Evolutionary conservation across 2,329 filamentous ascomycete genomes (phyloP).

Genomic region (Penicillium digitatum): DNA sequence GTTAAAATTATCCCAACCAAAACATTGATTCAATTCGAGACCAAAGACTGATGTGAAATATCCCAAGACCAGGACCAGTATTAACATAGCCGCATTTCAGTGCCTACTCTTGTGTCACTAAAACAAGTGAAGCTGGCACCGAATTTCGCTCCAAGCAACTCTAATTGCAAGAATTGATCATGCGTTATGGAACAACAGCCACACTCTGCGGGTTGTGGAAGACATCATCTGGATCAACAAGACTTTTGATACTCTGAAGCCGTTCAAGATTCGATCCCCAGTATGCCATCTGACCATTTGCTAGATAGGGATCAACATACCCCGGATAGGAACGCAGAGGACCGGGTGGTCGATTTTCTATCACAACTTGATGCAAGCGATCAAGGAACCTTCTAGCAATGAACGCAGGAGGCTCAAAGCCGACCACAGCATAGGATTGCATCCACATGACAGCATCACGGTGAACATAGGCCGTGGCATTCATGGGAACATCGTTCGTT

Average conservation of each 20-base stretch:
- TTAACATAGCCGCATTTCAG: too few species aligned
- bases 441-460: slow-evolving; percentile 62
- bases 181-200: not conserved
- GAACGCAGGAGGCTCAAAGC: slow-evolving; percentile 41
- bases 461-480: slow-evolving; percentile 60
- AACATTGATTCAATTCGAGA: not conserved
- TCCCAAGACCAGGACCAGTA: not conserved
- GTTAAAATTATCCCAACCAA: too few species aligned
- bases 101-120: not conserved
- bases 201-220: slow-evolving; percentile 59
- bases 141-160: not conserved
- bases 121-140: not conserved
- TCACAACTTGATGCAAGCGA: slow-evolving; percentile 45
- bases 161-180: not conserved
- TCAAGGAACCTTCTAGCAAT: slow-evolving; percentile 49
- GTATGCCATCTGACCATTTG: slow-evolving; percentile 49
- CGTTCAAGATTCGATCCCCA: slow-evolving; percentile 52
- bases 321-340: slow-evolving; percentile 56
- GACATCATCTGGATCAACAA: slow-evolving; percentile 52
- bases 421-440: slow-evolving; percentile 57
- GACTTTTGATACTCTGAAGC: slow-evolving; percentile 50
- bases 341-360: slow-evolving; percentile 33
- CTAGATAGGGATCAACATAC: slow-evolving; percentile 56
- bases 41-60: not conserved
- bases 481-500: slow-evolving; percentile 52